These are phyloP conservation scores for Fusarium nematophilum DNA, from an alignment of 2,329 filamentous ascomycete genomes.

Conservation along the genomic window DNA sequence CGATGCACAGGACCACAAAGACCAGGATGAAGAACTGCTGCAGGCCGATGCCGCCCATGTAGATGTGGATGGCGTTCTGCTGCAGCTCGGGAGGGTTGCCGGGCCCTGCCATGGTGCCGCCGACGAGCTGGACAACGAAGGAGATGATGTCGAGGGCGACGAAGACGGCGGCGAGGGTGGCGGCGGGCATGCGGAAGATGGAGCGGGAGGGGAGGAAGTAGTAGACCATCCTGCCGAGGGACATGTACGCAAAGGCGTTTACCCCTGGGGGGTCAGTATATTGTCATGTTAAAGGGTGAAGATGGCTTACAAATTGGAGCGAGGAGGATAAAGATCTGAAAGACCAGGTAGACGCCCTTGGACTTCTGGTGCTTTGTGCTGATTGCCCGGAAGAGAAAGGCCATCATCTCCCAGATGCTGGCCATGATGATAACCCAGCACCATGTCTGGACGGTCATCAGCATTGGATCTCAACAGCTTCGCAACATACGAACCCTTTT, in stretches of 20 bases:
- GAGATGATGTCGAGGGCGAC: slow-evolving; percentile 55
- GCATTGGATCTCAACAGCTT: no score
- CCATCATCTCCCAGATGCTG: slow-evolving; percentile 41
- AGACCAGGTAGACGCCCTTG: slow-evolving; percentile 28
- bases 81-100: slow-evolving; percentile 41
- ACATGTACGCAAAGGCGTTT: slow-evolving; percentile 61
- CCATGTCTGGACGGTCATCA: slow-evolving; percentile 38
- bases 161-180: slow-evolving; percentile 52
- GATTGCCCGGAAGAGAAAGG: slow-evolving; percentile 35
- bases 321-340: slow-evolving; percentile 40
- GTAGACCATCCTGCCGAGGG: slow-evolving; percentile 58
- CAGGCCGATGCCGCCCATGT: slow-evolving; percentile 65
- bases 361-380: slow-evolving; percentile 38
- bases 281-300: rapidly evolving
- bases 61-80: slow-evolving; percentile 54
- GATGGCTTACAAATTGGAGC: slow-evolving; percentile 37
- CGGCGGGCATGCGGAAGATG: slow-evolving; percentile 52
- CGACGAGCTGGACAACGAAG: slow-evolving; percentile 50
- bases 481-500: slow-evolving; percentile 42
- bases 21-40: slow-evolving; percentile 62
- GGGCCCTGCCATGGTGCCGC: slow-evolving; percentile 45
- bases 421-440: slow-evolving; percentile 54
- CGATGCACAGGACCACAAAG: slow-evolving; percentile 53
- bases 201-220: slow-evolving; percentile 53
- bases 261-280: slow-evolving; percentile 46